Evolutionary conservation across 805 yeast species (phyloP), one percentile per base, ranked within the genome.

Genomic region (Saccharomycopsis oosterbeekiorum): DNA sequence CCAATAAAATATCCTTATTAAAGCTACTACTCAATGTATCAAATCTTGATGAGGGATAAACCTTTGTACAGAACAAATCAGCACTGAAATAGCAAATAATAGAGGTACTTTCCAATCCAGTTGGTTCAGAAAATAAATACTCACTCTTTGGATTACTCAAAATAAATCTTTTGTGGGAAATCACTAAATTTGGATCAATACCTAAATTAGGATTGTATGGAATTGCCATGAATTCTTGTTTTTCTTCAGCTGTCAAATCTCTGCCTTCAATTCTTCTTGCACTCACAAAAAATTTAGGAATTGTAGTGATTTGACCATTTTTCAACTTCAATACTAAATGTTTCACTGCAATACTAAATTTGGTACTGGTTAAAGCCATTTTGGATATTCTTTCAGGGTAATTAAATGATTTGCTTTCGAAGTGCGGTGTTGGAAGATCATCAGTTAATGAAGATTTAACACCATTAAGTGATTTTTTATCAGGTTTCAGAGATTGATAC

Each of bases 21-120:
- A 94, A 94, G 58, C 78, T 77, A 37, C 78, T 74, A 29, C 84
- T 81, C 70, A 93, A 77, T 58, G 82, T 76, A 73, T 93, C 99
- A 73, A 89, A 92, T 47, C 89, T 88, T 53, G 82, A 81, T 0
- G 97, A 89, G 0, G 98, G 97, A 58, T 86, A 80, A 17, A 88
- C 78, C 61, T 83, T 77, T 0, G 96, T 85, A 68, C 92, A 88
- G 74, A 88, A 92, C 6, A 87, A 70, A 69, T 89, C 96, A n/a
- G 78, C 72, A 19, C 86, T 89, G 55, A 83, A 73, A 42, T 80
- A 76, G 64, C 94, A 84, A 0, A 88, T 80, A 19, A 89, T 77
- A 17, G 86, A 78, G 0, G 97, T 91, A 1, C 96, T 88, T 73
- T 93, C 98, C 58, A 91, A 75, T 47, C 81, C 78, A 0, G 97